A percentile compares a stretch with the other conserved stretches of the same genome.
Conservation (phyloP, 352 stramenopile genomes). For the Bremia lactucae region DNA sequence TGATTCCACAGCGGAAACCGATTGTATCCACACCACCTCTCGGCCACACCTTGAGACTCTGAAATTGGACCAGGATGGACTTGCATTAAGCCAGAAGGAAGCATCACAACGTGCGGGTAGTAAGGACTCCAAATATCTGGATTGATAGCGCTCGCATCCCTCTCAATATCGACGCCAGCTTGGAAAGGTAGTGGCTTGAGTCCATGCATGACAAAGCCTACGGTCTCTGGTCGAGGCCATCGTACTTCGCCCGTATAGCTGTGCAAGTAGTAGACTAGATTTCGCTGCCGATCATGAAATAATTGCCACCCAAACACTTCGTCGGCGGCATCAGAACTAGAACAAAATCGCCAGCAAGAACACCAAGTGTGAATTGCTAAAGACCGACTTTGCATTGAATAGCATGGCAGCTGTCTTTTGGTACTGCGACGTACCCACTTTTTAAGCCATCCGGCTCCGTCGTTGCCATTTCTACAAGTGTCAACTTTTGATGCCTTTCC, state of each 20-base stretch:
- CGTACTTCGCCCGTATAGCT: constrained; percentile 64
- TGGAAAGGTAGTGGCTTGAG: constrained; percentile 25
- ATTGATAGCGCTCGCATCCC: constrained; percentile 4
- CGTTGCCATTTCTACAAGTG: constrained; percentile 5
- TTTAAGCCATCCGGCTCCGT: constrained; percentile 2
- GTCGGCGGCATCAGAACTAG: constrained; percentile 11
- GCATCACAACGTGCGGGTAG: constrained; percentile 45
- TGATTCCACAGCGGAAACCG: constrained; percentile 28
- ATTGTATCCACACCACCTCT: constrained; percentile 40
- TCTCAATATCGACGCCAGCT: background rate
- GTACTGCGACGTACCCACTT: constrained; percentile 16
- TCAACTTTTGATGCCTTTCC: constrained; percentile 5
- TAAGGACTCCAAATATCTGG: constrained; percentile 32
- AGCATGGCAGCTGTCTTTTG: background rate
- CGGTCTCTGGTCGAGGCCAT: constrained; percentile 38
- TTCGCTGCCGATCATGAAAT: constrained; percentile 35
- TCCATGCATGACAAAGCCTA: constrained; percentile 43
- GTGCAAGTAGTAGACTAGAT: constrained; percentile 49
- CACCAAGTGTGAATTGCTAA: constrained; percentile 2
- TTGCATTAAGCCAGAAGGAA: constrained; percentile 42
- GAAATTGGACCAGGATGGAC: constrained; percentile 21
- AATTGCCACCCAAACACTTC: constrained; percentile 47
- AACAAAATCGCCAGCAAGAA: background rate
- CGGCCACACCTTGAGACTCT: constrained; percentile 5
- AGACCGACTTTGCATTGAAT: background rate